Base-by-base conservation (phyloP, 805 yeast genomes). In the Metschnikowia santaceciliae region DNA sequence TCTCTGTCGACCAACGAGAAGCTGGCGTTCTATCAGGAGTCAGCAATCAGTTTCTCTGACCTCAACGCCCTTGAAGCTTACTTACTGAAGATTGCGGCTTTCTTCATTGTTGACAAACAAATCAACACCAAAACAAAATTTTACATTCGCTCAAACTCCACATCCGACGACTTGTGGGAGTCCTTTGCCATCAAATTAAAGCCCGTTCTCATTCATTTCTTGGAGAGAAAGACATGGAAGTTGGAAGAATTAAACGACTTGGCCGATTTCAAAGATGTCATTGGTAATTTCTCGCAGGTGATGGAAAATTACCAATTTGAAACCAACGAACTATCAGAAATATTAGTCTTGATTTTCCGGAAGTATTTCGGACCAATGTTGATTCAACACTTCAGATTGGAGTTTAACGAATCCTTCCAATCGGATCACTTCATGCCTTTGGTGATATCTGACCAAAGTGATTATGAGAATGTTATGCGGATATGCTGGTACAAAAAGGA, bases 341-440 rank as follows among this genome's bases (percentile, higher is more conserved):
- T 88, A 15, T 65, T 90, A 58, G 69, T 86, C 32, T 61, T 74
- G 2, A 66, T 84, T 6, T 84, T 90, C 61, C 74, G 79, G 44
- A 71, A 72, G 48, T 78, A 79, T 55, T 87, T 78, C 60, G 81
- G 88, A n/a, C 75, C 76, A 2, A 70, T 78, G 10, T 68, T 83
- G 22, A 76, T 81, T 13, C 71, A 69, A 52, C 76, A 77, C 14
- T 89, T 90, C 65, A 73, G 78, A 22, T 65, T 64, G 11, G 85
- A 84, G 45, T 92, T 90, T 69, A 68, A 74, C 32, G 75, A 76
- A 8, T 70, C 85, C 5, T 79, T 90, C 35, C 79, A 81, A 53
- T 84, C 85, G 22, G 97, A 92, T 63, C 94, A 89, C 64, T 88
- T 89, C 56, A 89, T 88, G 90, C 96, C 97, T 11, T 78, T 90